Evolutionary conservation across 345 rosid genomes (phyloP), one percentile per base, ranked within the genome.

Genomic region (Euphorbia lathyris): DNA sequence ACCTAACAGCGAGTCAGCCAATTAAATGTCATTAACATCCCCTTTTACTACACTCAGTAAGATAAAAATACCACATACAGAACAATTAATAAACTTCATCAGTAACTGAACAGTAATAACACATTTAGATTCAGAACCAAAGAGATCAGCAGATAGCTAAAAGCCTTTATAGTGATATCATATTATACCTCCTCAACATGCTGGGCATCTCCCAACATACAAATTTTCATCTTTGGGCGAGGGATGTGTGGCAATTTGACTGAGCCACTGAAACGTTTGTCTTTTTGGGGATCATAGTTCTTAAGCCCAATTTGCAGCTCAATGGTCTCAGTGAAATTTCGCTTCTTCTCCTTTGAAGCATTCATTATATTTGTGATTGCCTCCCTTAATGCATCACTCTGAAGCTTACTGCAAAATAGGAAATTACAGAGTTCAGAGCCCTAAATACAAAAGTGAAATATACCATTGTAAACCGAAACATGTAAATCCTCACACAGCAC

Each of bases 201-300:
- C 69, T 87, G 98, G 7, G 98, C 97, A 66, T 93, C 98, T 48
- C 97, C 98, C 51, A 93, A 94, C 97, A 93, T 93, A 80, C 98
- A 93, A 14, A 93, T 85, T 82, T 87, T 90, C 98, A 90, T 88
- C 81, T 90, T 90, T 1, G 97, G 94, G 29, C 98, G 90, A 12
- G 97, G 98, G 63, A 93, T 86, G 77, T 91, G 97, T 7, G 97
- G 98, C 83, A 93, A 67, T 79, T 91, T 93, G 0, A 93, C 98
- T 0, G 97, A 87, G 1, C 98, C 98, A 34, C 97, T 93, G 80
- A 93, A 91, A 65, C 98, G 84, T 79, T 93, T 93, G 53, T 93
- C 98, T 76, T 93, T 93, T 52, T 93, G 98, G 1, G 97, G 96
- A 69, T 91, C 98, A 65, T 93, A 93, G 80, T 93, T 93, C 78